Evolutionary conservation across 2,329 filamentous ascomycete species (phyloP), one percentile per base, ranked within the genome.

Genomic region (Falciphora oryzae): DNA sequence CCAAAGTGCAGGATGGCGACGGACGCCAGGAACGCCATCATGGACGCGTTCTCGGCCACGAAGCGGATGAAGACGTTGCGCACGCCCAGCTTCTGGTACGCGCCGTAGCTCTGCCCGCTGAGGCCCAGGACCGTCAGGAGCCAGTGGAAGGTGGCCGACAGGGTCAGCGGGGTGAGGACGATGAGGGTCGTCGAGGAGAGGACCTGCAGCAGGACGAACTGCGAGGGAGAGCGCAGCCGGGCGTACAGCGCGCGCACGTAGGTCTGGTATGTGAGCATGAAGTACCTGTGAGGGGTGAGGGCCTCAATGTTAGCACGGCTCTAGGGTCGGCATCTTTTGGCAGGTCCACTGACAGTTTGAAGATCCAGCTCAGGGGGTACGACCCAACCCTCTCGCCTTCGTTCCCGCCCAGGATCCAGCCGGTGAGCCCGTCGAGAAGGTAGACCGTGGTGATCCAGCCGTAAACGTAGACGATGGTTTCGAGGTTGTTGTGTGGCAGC

Each of bases 301-400:
- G 65, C 56, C 63, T n/a, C 14, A 29, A 11, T 27, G 27, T 38
- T 4, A 35, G 31, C 57, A 14, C 25, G 57, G 16, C 44, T 35
- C 50, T 63, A 35, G 53, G 13, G 16, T 16, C 27, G 27, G 28
- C 71, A 69, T 59, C 28, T 57, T n/a, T 8, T 1, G 29, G 59
- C 10, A 56, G 16, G 16, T 25, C 14, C 28, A 76, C 83, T 75
- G 72, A 88, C 83, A 90, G 79, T 73, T 90, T 90, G 70, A 90
- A 90, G 57, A 89, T 83, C 84, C 86, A 90, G 68, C 85, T 87
- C 65, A 90, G 74, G n/a, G 87, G 87, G 70, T 90, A 90, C 72
- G 85, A 89, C 56, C 87, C 86, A 1, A 90, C 87, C 38, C 87
- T 79, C 72, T 89, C 85, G 61, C 87, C 87, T 69, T 89, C 85